These are phyloP conservation scores for Gyromitra esculenta DNA, from an alignment of 2,329 filamentous ascomycete species.

Conservation along the genomic window DNA sequence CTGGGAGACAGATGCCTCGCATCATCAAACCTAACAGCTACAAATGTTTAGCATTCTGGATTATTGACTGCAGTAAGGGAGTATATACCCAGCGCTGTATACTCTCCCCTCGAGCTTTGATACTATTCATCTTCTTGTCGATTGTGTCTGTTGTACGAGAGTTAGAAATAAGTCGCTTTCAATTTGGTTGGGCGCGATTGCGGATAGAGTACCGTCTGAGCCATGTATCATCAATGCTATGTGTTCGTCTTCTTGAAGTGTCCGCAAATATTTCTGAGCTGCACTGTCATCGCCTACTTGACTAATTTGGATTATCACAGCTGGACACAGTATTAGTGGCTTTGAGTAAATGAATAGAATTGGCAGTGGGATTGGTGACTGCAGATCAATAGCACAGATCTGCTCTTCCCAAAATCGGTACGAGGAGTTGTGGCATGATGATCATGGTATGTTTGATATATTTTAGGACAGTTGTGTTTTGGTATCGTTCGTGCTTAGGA, in stretches of 20 bases:
- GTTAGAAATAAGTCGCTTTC: background rate
- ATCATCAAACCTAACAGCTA: background rate
- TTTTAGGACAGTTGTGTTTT: background rate
- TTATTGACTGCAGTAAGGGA: background rate
- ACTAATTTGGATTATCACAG: slow-evolving; percentile 4
- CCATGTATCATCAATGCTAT: slow-evolving; percentile 5
- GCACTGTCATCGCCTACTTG: background rate
- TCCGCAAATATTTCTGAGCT: background rate
- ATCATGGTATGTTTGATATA: background rate
- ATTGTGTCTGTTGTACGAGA: background rate
- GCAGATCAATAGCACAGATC: background rate
- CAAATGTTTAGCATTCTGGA: background rate
- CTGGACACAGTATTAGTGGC: background rate
- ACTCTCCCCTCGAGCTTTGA: background rate
- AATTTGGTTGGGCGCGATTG: background rate
- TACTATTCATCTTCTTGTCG: background rate
- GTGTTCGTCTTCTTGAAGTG: background rate
- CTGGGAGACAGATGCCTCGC: background rate
- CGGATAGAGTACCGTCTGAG: slow-evolving; percentile 4
- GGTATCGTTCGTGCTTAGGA: no score
- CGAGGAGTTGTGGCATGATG: no score
- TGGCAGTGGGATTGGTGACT: background rate
- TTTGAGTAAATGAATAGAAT: background rate
- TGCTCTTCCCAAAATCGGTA: no score
- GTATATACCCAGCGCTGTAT: background rate